Evolutionary conservation across 768 basidiomycete genomes (phyloP).

Genomic region (Dictyophora rubrovolvata): DNA sequence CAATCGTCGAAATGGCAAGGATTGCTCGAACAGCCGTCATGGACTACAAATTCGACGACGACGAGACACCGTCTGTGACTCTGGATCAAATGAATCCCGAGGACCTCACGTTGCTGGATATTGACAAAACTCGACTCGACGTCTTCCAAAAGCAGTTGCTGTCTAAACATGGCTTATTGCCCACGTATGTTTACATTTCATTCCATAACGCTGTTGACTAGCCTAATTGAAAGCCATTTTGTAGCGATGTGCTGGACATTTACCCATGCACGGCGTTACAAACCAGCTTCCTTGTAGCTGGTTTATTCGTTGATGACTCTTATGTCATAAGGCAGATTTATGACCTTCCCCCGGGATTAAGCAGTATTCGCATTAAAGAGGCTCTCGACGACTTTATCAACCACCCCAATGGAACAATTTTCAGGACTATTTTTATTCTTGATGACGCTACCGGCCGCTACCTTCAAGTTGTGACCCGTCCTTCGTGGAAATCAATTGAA

Average conservation of each 20-base stretch:
- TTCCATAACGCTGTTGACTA: too few species aligned
- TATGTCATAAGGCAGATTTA: neutral
- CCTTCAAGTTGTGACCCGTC: neutral
- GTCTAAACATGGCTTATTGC: neutral
- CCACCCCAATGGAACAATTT: neutral
- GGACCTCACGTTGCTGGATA: neutral
- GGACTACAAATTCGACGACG: neutral
- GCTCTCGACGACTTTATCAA: neutral
- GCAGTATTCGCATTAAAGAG: neutral
- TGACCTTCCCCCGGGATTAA: neutral
- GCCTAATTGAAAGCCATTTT: too few species aligned
- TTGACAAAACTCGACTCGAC: neutral
- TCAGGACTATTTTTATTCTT: neutral
- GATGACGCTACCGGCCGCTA: neutral
- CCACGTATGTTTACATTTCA: neutral
- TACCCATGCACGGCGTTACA: too few species aligned
- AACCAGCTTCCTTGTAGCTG: too few species aligned
- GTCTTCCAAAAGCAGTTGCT: neutral
- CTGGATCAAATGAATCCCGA: neutral
- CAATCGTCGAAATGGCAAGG: neutral
- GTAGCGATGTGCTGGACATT: too few species aligned
- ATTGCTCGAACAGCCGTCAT: neutral
- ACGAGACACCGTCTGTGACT: neutral
- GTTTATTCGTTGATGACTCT: neutral
- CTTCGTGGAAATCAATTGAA: neutral